These are phyloP conservation scores for Penicillium corylophilum DNA, from an alignment of 2,329 filamentous ascomycete genomes.

Conservation along the genomic window DNA sequence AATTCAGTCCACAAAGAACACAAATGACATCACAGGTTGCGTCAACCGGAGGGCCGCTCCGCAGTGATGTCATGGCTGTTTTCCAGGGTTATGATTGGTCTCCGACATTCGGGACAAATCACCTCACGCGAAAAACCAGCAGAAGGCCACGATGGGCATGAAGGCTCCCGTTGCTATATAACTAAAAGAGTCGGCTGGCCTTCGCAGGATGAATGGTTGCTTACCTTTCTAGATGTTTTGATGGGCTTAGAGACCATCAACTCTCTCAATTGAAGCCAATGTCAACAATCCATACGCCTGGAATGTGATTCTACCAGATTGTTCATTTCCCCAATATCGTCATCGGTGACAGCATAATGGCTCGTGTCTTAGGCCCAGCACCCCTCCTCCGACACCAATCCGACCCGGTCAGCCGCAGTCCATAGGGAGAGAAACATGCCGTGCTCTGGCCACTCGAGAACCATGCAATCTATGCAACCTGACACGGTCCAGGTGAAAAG, in stretches of 20 bases:
- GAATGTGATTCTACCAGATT: background rate
- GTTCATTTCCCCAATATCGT: slow-evolving; percentile 12
- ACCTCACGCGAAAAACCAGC: slow-evolving; percentile 14
- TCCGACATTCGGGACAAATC: slow-evolving; percentile 1
- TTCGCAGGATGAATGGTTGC: background rate
- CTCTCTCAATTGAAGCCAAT: background rate
- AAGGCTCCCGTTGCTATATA: slow-evolving; percentile 17
- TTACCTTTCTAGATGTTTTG: background rate
- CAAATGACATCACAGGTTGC: slow-evolving; percentile 25
- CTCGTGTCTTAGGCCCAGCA: slow-evolving; percentile 10
- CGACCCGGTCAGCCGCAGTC: background rate
- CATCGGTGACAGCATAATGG: slow-evolving; percentile 25
- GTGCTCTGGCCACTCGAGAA: background rate
- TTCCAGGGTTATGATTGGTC: slow-evolving; percentile 11
- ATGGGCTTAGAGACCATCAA: background rate
- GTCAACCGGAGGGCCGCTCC: background rate
- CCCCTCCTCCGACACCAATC: background rate
- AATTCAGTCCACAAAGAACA: no score
- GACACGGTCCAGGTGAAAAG: background rate
- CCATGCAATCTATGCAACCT: slow-evolving; percentile 9
- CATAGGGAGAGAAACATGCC: background rate
- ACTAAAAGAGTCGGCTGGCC: slow-evolving; percentile 9
- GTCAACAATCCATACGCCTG: background rate
- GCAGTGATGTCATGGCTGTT: slow-evolving; percentile 20
- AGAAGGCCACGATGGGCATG: slow-evolving; percentile 1